Evolutionary conservation across 2,329 filamentous ascomycete genomes (phyloP).

Genomic region (Paecilomyces sp.): DNA sequence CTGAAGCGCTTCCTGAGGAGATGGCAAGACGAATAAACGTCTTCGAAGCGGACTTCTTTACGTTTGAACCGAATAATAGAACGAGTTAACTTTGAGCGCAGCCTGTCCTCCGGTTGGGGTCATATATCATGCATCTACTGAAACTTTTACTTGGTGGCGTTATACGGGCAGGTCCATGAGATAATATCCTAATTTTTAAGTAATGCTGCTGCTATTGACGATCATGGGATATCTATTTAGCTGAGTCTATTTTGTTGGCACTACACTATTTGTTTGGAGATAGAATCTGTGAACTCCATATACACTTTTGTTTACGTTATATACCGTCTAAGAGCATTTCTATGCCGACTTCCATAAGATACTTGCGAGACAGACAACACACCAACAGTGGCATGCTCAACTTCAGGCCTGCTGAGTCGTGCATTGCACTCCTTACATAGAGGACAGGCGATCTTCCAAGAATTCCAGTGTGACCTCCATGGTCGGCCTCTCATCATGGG

Average conservation of each 20-base stretch:
- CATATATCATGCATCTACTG: neutral
- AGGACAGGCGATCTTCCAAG: neutral
- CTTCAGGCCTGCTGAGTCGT: neutral
- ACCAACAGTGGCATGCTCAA: neutral
- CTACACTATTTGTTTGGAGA: neutral
- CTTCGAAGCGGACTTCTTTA: neutral
- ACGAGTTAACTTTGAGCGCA: neutral
- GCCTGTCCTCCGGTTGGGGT: neutral
- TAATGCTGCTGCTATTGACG: neutral
- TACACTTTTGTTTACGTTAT: neutral
- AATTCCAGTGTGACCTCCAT: neutral
- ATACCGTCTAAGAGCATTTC: neutral
- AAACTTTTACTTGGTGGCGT: neutral
- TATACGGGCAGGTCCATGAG: neutral
- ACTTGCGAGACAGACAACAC: neutral
- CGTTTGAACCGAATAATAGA: neutral
- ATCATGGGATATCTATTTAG: neutral
- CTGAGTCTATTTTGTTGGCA: neutral
- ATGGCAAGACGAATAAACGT: slow-evolving; percentile 48
- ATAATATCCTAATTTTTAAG: neutral
- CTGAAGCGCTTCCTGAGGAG: slow-evolving; percentile 52
- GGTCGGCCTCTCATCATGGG: neutral
- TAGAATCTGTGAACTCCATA: neutral
- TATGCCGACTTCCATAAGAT: neutral
- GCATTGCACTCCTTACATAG: neutral